Percentiles rank a stretch among this genome's conserved stretches.
These are phyloP conservation scores for Gracilaria vermiculophylla DNA, from an alignment of 23 red algal genomes.

Conservation along the genomic window DNA sequence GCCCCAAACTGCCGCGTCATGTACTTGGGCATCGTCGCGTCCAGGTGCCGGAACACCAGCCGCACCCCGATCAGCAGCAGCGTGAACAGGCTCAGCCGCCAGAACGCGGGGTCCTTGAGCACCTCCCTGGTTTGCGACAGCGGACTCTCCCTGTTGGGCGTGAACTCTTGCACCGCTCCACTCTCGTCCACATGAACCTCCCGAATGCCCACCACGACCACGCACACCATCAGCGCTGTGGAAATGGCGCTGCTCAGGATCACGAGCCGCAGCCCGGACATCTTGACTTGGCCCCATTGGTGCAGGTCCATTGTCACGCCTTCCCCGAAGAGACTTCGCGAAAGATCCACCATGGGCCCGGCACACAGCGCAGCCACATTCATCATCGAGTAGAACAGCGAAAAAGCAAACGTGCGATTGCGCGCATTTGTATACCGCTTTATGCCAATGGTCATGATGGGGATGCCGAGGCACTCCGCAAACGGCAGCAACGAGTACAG, in stretches of 20 bases:
- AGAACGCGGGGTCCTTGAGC: conserved; percentile 71
- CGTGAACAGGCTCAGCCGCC: conserved; percentile 87
- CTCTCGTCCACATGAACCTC: conserved; percentile 79
- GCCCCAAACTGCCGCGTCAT: conserved; percentile 84
- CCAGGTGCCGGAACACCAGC: conserved; percentile 88
- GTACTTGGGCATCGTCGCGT: conserved; percentile 95
- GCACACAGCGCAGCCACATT: conserved; percentile 88
- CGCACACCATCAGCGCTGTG: conserved; percentile 49
- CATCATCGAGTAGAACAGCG: conserved; percentile 96
- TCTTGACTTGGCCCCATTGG: neutral
- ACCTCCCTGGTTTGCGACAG: conserved; percentile 52
- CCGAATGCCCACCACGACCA: conserved; percentile 69
- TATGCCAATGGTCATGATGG: conserved; percentile 92
- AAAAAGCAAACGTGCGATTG: conserved; percentile 93
- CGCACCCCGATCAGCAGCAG: conserved; percentile 88
- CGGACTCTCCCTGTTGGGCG: conserved; percentile 57
- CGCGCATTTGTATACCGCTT: conserved; percentile 88
- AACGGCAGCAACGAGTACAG: conserved; percentile 85
- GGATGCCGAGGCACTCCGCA: conserved; percentile 89
- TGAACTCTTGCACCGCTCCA: conserved; percentile 61
- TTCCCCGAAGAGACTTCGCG: conserved; percentile 25
- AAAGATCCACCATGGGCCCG: conserved; percentile 80
- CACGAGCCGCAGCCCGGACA: conserved; percentile 66
- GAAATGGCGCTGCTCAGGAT: conserved; percentile 73
- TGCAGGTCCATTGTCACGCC: conserved; percentile 9